phyloP scores from a whole-genome alignment of 768 basidiomycete genomes.

The Trametes cinnabarina region DNA sequence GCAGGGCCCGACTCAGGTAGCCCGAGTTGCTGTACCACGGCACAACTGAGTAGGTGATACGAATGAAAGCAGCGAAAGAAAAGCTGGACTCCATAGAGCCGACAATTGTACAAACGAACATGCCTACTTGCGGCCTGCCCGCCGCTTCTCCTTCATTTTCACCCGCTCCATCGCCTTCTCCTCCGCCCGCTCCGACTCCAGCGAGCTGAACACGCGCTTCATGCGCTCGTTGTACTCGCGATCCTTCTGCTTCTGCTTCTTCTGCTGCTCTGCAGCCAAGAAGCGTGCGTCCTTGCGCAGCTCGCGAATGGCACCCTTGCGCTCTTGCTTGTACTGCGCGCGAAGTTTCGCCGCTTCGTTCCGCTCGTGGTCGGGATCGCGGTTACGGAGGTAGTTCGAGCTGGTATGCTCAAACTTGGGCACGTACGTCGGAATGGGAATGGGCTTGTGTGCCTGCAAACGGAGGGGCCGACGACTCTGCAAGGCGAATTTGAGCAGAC shows the following conservation, averaged over 20 bases:
- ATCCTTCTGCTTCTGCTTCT: constrained; percentile 85
- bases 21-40: no score
- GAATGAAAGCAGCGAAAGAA: no score
- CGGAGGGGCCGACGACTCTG: constrained; percentile 74
- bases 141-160: constrained; percentile 71
- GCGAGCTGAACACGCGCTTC: constrained; percentile 72
- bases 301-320: constrained; percentile 95
- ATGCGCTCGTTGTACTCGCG: constrained; percentile 74
- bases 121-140: constrained; percentile 68
- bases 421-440: constrained; percentile 89
- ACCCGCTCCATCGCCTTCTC: constrained; percentile 90
- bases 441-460: constrained; percentile 92
- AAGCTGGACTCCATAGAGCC: no score
- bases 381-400: constrained; percentile 72
- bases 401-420: constrained; percentile 86
- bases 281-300: constrained; percentile 93
- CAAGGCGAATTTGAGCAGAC: constrained; percentile 69
- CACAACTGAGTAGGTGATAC: no score
- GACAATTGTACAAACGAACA: no score
- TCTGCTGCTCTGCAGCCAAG: constrained; percentile 84
- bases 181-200: constrained; percentile 90
- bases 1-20: no score
- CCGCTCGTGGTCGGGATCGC: constrained; percentile 91
- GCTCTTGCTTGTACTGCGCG: constrained; percentile 89
- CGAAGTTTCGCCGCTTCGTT: constrained; percentile 85